Evolutionary conservation across 2,329 filamentous ascomycete genomes (phyloP), one percentile per base, ranked within the genome.

Genomic region (Neofusicoccum kwambonambiense): DNA sequence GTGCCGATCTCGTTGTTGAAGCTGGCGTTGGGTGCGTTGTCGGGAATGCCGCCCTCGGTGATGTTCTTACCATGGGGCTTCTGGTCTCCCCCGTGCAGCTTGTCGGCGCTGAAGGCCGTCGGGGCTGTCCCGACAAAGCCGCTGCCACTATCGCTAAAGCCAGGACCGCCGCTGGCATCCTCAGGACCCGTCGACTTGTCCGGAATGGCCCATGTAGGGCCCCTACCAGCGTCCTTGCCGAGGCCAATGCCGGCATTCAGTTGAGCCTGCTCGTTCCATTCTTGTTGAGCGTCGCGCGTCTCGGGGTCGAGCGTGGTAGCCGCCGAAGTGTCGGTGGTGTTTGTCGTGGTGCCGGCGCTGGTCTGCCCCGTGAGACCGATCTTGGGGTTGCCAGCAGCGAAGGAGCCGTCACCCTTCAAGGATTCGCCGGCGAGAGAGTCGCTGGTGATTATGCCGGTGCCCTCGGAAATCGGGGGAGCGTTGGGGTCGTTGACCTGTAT

Each of bases 351-450:
- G 52, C 82, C 81, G n/a, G 70, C 69, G 47, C 84, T 84, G 8
- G 79, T 78, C 57, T 87, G 83, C 13, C 77, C 74, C 37, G 80
- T 78, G 5, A 81, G 80, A 45, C 82, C 80, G 17, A 82, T 81
- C 67, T 83, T 80, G 27, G 82, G 80, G 77, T 91, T 90, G 64
- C 83, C 76, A 34, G 83, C 75, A 45, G 83, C 79, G 70, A 91
- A 92, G 12, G 76, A 79, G 68, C 90, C 90, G 65, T 83, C 83
- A 22, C 80, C 69, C 52, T 81, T 79, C 66, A 87, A 78, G 0
- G 91, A 95, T 72, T 94, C 89, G 65, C 87, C 89, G 11, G 92
- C 92, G 4, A 96, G 87, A 6, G 90, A 94, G 77, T 90, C 90
- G 13, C 84, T 80, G 50, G 84, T 79, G 1, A 94, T 83, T 31